These are phyloP conservation scores for Penicillium pancosmium DNA, from an alignment of 495 filamentous ascomycete genomes.

Conservation along the genomic window DNA sequence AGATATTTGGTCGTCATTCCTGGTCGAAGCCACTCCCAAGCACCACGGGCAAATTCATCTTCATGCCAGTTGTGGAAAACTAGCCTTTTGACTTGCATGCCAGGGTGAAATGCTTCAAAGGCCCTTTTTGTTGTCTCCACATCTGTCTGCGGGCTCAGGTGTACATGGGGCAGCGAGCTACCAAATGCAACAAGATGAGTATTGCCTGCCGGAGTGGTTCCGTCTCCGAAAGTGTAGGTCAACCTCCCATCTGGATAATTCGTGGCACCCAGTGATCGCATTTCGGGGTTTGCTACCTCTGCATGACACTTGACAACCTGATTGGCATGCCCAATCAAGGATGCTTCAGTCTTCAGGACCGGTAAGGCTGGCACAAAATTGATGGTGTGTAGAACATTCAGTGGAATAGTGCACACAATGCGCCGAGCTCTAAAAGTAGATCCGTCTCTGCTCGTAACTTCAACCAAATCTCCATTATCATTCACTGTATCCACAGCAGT, in stretches of 20 bases:
- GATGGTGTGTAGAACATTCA: not conserved
- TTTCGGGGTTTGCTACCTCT: not conserved
- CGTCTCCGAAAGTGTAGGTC: not conserved
- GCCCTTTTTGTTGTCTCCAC: not conserved
- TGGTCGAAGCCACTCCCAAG: not conserved
- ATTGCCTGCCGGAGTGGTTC: not conserved
- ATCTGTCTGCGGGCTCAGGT: not conserved
- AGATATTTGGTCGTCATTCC: not conserved
- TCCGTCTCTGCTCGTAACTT: not conserved
- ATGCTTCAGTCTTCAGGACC: not conserved
- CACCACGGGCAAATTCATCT: not conserved
- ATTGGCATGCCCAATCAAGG: not conserved
- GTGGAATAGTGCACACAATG: not conserved
- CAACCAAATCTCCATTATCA: not conserved
- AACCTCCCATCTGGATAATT: not conserved
- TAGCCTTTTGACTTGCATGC: not conserved
- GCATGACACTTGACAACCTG: not conserved
- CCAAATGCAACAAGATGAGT: not conserved
- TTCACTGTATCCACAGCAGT: not conserved
- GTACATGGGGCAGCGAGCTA: too few relatives aligned
- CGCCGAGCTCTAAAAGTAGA: not conserved
- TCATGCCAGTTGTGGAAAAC: not conserved
- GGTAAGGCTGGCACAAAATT: not conserved
- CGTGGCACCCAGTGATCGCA: not conserved
- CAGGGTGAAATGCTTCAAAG: not conserved